These are phyloP conservation scores for Hordeum pubiflorum DNA, from an alignment of 202 grass and related monocot species.

Conservation along the genomic window DNA sequence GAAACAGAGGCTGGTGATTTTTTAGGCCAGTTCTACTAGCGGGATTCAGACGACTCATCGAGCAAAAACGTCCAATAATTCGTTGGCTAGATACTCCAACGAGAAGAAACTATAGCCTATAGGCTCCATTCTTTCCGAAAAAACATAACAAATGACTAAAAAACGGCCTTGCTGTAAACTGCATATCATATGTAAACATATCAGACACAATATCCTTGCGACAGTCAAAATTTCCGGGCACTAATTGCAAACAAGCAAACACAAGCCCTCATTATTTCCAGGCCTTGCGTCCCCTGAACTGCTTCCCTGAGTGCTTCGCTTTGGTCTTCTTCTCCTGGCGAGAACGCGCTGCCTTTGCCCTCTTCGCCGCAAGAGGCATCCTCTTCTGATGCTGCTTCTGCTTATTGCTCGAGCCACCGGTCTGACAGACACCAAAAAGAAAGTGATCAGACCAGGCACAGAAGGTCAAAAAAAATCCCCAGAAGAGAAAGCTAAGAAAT, in stretches of 20 bases:
- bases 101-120: background rate
- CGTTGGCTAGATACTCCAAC: background rate
- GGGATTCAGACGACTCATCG: too few relatives aligned
- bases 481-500: background rate
- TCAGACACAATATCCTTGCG: background rate
- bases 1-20: too few relatives aligned
- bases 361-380: slow-evolving; percentile 70
- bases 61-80: background rate
- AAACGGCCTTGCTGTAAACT: background rate
- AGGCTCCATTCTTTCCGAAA: background rate
- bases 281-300: slow-evolving; percentile 70
- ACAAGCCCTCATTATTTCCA: slow-evolving; percentile 63
- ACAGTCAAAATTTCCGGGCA: slow-evolving; percentile 30
- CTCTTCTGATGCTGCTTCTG: slow-evolving; percentile 82
- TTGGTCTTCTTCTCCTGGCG: slow-evolving; percentile 56
- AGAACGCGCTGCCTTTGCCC: slow-evolving; percentile 59
- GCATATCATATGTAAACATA: background rate
- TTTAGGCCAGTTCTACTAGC: too few relatives aligned
- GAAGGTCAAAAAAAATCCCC: background rate
- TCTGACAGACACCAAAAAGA: slow-evolving; percentile 13
- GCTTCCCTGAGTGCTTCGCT: slow-evolving; percentile 47
- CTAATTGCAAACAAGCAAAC: background rate
- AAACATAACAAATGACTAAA: background rate
- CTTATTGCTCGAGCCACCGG: slow-evolving; percentile 74
- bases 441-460: background rate